These are phyloP conservation scores for Pyricularia grisea DNA, from an alignment of 2,329 filamentous ascomycete genomes.

Conservation along the genomic window DNA sequence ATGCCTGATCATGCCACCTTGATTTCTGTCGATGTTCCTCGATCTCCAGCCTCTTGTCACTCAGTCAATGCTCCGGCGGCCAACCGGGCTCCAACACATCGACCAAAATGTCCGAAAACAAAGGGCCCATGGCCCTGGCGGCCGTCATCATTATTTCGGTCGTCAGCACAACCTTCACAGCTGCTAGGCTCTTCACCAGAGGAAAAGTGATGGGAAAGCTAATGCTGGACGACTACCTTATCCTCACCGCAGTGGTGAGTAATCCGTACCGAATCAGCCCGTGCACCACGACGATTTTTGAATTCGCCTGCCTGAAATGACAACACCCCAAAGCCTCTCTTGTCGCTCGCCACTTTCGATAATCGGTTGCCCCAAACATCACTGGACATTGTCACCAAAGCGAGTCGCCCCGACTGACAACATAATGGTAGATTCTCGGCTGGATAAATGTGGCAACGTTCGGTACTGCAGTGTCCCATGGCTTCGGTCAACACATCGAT, in stretches of 20 bases:
- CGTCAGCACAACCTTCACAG: not conserved
- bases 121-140: not conserved
- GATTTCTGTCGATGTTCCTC: not conserved
- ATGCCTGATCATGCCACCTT: not conserved
- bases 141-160: not conserved
- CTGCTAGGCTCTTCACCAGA: not conserved
- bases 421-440: not conserved
- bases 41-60: not conserved
- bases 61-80: not conserved
- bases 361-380: too few species aligned
- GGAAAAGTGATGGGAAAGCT: not conserved
- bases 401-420: not conserved
- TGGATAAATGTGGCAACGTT: not conserved
- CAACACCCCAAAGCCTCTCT: too few species aligned
- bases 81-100: not conserved
- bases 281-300: too few species aligned
- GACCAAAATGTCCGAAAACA: not conserved
- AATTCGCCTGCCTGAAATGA: too few species aligned
- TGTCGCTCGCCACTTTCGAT: too few species aligned
- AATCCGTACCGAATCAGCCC: not conserved
- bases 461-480: not conserved
- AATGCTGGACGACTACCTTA: not conserved
- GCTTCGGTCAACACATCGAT: not conserved
- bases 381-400: not conserved
- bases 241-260: not conserved